phyloP scores from a whole-genome alignment of 1,284 basidiomycete species.

The Ceratobasidium sp. region DNA sequence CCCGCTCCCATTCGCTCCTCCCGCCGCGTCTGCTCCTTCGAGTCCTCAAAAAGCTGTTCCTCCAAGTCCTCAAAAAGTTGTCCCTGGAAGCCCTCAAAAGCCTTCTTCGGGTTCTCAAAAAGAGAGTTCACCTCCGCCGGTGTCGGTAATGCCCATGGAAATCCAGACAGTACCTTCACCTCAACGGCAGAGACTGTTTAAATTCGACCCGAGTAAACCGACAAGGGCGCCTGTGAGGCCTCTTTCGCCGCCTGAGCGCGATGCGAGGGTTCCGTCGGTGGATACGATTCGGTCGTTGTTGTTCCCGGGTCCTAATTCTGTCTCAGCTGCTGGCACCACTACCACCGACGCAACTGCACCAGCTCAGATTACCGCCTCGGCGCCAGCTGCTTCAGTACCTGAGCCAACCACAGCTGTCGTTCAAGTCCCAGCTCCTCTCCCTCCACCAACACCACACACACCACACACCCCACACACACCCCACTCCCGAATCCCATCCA shows the following conservation, averaged over 20 bases:
- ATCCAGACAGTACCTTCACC: not conserved
- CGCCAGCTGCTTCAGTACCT: not conserved
- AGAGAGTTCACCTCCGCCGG: not conserved
- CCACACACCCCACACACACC: not conserved
- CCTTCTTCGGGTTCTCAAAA: not conserved
- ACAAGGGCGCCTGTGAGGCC: constrained; percentile 11
- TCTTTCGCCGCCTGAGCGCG: constrained; percentile 26
- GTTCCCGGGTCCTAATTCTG: constrained; percentile 1
- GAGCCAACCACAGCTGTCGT: not conserved
- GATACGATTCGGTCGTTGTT: constrained; percentile 4
- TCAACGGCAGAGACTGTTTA: constrained; percentile 2
- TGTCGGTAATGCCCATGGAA: not conserved
- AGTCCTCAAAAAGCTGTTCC: not conserved
- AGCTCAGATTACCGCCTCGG: not conserved
- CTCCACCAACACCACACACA: constrained; percentile 10
- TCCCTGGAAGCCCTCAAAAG: not conserved
- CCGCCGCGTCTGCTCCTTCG: not conserved
- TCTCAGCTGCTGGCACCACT: not conserved
- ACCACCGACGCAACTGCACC: not conserved
- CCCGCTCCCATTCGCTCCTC: constrained; percentile 39
- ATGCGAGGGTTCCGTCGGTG: constrained; percentile 11
- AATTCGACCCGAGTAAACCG: constrained; percentile 28
- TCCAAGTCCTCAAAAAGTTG: not conserved
- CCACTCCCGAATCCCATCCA: not conserved
- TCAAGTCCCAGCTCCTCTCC: not conserved